Percentiles rank a stretch among this genome's conserved stretches.
These are phyloP conservation scores for Coemansia erecta DNA, from an alignment of 192 early-diverging fungal genomes.

Conservation along the genomic window DNA sequence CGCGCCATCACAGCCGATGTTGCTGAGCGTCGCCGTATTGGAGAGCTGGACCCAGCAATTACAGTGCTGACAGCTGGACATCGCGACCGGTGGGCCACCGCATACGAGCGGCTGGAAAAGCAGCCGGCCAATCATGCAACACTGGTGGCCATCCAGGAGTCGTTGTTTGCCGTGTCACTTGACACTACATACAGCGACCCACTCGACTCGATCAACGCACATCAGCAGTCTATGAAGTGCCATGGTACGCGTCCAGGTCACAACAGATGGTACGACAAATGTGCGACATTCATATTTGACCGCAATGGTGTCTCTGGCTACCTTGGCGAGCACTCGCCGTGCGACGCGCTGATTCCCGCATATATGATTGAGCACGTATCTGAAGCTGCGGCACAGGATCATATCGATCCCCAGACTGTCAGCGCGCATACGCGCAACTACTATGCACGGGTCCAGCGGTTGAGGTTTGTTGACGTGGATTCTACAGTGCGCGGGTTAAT, in stretches of 20 bases:
- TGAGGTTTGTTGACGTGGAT: slow-evolving; percentile 30
- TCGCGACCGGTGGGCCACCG: slow-evolving; percentile 77
- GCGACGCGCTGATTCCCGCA: slow-evolving; percentile 77
- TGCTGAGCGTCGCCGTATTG: slow-evolving; percentile 9
- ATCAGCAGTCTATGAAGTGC: slow-evolving; percentile 29
- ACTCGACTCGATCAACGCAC: slow-evolving; percentile 26
- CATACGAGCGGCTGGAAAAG: slow-evolving; percentile 65
- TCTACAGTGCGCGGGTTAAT: slow-evolving; percentile 33
- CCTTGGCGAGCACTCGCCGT: slow-evolving; percentile 79
- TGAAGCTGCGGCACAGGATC: slow-evolving; percentile 26
- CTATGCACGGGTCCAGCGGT: slow-evolving; percentile 56
- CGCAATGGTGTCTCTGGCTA: slow-evolving; percentile 68
- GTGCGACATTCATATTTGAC: slow-evolving; percentile 64
- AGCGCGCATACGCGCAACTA: slow-evolving; percentile 47
- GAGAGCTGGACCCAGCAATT: slow-evolving; percentile 58
- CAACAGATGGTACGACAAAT: slow-evolving; percentile 93
- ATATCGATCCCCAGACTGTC: slow-evolving; percentile 17
- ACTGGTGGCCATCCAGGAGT: slow-evolving; percentile 64
- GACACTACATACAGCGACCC: slow-evolving; percentile 64
- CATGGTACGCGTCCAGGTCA: slow-evolving; percentile 55
- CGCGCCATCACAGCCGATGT: slow-evolving; percentile 59
- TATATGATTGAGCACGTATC: slow-evolving; percentile 56
- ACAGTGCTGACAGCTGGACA: slow-evolving; percentile 72
- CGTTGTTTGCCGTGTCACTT: slow-evolving; percentile 72
- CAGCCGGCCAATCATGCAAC: slow-evolving; percentile 60